A percentile compares a stretch with the other conserved stretches of the same genome.
phyloP scores from a whole-genome alignment of 2,329 filamentous ascomycete genomes.

The Macrophomina tecta region DNA sequence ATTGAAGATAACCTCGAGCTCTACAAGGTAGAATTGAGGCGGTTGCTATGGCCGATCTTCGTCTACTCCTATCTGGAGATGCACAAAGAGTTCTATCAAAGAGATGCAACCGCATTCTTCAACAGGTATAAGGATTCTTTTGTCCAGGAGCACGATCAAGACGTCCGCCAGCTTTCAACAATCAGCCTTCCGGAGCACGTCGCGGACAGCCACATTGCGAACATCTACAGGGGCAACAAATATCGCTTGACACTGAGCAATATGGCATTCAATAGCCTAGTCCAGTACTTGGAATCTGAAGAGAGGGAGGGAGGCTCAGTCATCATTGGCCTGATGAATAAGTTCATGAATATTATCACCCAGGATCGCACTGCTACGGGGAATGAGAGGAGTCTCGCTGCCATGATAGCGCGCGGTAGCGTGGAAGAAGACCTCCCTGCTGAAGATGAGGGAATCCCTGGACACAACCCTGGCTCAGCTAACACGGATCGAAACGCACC shows the following conservation, averaged over 20 bases:
- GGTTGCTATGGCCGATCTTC: constrained; percentile 90
- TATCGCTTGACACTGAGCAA: constrained; percentile 90
- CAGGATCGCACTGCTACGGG: constrained; percentile 62
- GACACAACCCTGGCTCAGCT: constrained; percentile 69
- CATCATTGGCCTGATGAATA: constrained; percentile 74
- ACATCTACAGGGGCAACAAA: constrained; percentile 82
- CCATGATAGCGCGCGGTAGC: constrained; percentile 62
- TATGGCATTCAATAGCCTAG: constrained; percentile 79
- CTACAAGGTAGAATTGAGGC: constrained; percentile 91
- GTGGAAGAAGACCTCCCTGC: constrained; percentile 64
- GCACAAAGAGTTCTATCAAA: constrained; percentile 71
- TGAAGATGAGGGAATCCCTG: constrained; percentile 73
- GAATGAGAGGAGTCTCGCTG: constrained; percentile 65
- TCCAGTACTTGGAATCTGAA: constrained; percentile 89
- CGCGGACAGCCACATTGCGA: constrained; percentile 75
- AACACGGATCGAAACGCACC: constrained; percentile 65
- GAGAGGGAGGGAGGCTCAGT: constrained; percentile 79
- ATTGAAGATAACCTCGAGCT: constrained; percentile 91
- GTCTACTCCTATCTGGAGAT: constrained; percentile 91
- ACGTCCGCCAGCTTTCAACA: constrained; percentile 75
- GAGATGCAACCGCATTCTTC: constrained; percentile 77
- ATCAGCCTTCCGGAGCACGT: constrained; percentile 81
- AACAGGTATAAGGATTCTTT: constrained; percentile 72
- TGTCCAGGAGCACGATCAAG: constrained; percentile 77
- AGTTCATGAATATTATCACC: constrained; percentile 63